Base-by-base conservation (phyloP, 768 basidiomycete species). In the Clitopilus passeckerianus region DNA sequence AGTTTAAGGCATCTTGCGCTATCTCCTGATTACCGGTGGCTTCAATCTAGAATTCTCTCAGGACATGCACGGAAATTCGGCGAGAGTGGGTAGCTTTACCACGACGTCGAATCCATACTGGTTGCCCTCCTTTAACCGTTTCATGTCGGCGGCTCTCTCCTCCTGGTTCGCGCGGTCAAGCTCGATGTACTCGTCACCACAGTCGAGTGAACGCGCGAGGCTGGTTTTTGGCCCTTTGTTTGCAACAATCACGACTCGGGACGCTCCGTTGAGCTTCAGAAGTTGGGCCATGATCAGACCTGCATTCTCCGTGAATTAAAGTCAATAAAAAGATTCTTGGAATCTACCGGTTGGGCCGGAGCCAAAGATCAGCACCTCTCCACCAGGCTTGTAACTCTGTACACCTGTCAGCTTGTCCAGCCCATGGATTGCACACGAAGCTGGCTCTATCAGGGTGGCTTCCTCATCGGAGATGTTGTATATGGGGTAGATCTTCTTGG, bases 81-180 rank as follows among this genome's bases (percentile, higher is more conserved):
- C 27, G 27, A 30, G 27, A 30, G 27, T 30, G 27, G 20, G n/a
- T 24, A 16, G 16, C n/a, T 18, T 16, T 46, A 79, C 81, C 24
- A 75, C 90, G 34, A 89, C 81, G 67, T 91, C 90, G 65, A 91
- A 91, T n/a, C 90, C 90, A 67, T 89, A 85, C n/a, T 87, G 89
- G 65, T 91, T 80, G 59, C 86, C 82, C 62, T 82, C 69, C 75
- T 84, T 87, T 37, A 91, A 74, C 70, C 86, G 72, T 20, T 77
- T 78, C 88, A 88, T 91, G 67, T 91, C 89, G 1, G 78, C 71
- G 20, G 12, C 46, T n/a, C 46, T 2, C 18, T 50, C 6, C 23
- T 76, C 79, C 10, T 89, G 86, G 66, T 86, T 76, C 61, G 77
- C 64, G 58, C 89, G 70, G 67, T 91, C 87, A 41, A 92, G 78